A percentile compares a stretch with the other conserved stretches of the same genome.
These are phyloP conservation scores for Acacia confusa DNA, from an alignment of 306 rosid genomes.

Conservation along the genomic window DNA sequence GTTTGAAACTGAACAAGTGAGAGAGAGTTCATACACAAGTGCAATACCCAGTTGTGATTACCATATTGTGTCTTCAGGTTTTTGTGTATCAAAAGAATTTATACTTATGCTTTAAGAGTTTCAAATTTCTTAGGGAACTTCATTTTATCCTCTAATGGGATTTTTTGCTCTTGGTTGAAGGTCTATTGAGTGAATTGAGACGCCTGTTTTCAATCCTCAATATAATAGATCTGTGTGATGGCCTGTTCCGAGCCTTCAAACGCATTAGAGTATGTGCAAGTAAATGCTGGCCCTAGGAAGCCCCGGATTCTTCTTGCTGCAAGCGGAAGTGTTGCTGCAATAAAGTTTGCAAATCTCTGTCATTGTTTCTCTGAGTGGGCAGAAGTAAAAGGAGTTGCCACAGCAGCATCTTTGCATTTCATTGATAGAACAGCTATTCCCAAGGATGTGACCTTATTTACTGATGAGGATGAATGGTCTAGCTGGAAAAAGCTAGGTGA, in stretches of 20 bases:
- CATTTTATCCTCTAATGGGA: not conserved
- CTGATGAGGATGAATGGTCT: slow-evolving; percentile 68
- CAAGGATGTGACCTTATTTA: slow-evolving; percentile 38
- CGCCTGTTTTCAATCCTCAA: not conserved
- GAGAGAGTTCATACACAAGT: not conserved
- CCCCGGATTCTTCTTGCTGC: slow-evolving; percentile 86
- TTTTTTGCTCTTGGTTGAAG: not conserved
- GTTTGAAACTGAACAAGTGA: not conserved
- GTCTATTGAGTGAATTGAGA: not conserved
- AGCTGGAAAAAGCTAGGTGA: slow-evolving; percentile 75
- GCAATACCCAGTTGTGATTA: not conserved
- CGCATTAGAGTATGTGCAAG: slow-evolving; percentile 34
- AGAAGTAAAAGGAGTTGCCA: slow-evolving; percentile 68
- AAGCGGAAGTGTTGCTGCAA: slow-evolving; percentile 77
- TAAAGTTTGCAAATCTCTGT: slow-evolving; percentile 63
- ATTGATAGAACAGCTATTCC: slow-evolving; percentile 54
- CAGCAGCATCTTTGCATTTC: slow-evolving; percentile 60
- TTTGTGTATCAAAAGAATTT: not conserved
- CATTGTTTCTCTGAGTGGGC: slow-evolving; percentile 72
- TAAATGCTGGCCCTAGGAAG: slow-evolving; percentile 48
- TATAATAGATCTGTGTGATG: slow-evolving; percentile 44
- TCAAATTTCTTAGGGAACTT: not conserved
- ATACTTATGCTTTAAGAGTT: not conserved
- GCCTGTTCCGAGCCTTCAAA: slow-evolving; percentile 49
- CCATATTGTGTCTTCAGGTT: not conserved